phyloP scores from a whole-genome alignment of 2,329 filamentous ascomycete species.

The Ceratocystis papillata region DNA sequence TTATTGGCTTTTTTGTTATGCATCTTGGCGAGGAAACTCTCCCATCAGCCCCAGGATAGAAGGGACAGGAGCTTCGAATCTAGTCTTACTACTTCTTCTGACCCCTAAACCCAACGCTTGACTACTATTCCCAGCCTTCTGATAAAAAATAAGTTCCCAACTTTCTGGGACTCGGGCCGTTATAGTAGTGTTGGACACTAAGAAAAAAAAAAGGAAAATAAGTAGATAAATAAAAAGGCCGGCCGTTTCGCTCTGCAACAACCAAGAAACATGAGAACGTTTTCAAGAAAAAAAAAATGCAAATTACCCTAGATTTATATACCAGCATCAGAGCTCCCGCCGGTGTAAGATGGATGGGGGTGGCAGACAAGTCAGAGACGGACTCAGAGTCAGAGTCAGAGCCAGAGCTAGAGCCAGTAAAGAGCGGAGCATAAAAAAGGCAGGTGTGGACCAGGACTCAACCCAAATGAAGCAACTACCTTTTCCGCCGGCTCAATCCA shows the following conservation, averaged over 20 bases:
- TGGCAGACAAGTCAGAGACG: background rate
- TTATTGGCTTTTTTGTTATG: background rate
- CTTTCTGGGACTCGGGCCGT: conserved; percentile 9
- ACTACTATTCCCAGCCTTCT: conserved; percentile 7
- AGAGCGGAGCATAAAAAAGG: background rate
- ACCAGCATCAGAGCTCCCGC: background rate
- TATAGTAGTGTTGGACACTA: conserved; percentile 5
- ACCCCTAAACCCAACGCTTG: background rate
- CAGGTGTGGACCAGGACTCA: background rate
- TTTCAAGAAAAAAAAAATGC: background rate
- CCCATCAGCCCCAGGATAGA: background rate
- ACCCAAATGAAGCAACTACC: background rate
- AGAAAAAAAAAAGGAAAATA: background rate
- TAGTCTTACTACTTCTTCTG: background rate
- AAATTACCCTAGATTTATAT: background rate
- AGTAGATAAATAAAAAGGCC: background rate
- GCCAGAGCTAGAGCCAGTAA: background rate
- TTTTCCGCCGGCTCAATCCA: conserved; percentile 1
- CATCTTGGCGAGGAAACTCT: background rate
- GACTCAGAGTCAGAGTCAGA: background rate
- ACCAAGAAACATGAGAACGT: background rate
- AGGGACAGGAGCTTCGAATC: background rate
- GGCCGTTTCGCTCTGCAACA: background rate
- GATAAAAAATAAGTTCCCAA: conserved; percentile 11
- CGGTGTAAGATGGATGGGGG: background rate